A percentile compares a stretch with the other conserved stretches of the same genome.
phyloP scores from a whole-genome alignment of 129 eudicot genomes.

The Mikania micrantha region DNA sequence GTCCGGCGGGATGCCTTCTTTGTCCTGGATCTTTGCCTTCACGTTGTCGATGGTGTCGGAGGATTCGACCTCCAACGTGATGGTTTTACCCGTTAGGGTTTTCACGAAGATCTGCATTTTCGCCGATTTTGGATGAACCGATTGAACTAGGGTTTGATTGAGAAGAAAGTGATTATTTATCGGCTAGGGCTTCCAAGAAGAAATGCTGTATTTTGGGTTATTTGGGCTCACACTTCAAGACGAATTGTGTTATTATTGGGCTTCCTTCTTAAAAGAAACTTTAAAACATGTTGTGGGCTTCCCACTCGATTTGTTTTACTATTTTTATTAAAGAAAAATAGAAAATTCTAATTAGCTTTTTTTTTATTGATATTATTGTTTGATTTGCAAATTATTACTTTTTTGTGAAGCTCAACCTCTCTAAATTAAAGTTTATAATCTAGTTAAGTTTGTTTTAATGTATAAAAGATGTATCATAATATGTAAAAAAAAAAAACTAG shows the following conservation, averaged over 20 bases:
- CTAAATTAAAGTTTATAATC: too few relatives aligned
- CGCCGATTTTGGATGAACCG: not conserved
- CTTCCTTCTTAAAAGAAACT: not conserved
- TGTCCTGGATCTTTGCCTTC: conserved; percentile 67
- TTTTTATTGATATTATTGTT: too few relatives aligned
- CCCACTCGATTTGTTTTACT: too few relatives aligned
- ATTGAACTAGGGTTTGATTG: not conserved
- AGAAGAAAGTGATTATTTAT: conserved; percentile 9
- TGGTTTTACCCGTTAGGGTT: conserved; percentile 64
- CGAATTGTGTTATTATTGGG: not conserved
- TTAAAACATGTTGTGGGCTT: too few relatives aligned
- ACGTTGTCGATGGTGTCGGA: conserved; percentile 71
- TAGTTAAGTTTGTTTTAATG: too few relatives aligned
- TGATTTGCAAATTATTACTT: too few relatives aligned
- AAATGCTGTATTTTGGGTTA: not conserved
- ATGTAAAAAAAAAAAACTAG: too few relatives aligned
- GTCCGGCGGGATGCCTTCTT: conserved; percentile 78
- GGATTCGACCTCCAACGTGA: conserved; percentile 44
- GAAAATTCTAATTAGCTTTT: too few relatives aligned
- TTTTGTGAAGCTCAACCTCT: too few relatives aligned
- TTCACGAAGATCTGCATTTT: conserved; percentile 74
- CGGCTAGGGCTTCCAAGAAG: not conserved
- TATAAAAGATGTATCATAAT: too few relatives aligned
- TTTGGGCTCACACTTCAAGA: not conserved
- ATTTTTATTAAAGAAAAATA: too few relatives aligned